Conservation (phyloP, 208 protist species). For the Blastocrithidia nonstop region DNA sequence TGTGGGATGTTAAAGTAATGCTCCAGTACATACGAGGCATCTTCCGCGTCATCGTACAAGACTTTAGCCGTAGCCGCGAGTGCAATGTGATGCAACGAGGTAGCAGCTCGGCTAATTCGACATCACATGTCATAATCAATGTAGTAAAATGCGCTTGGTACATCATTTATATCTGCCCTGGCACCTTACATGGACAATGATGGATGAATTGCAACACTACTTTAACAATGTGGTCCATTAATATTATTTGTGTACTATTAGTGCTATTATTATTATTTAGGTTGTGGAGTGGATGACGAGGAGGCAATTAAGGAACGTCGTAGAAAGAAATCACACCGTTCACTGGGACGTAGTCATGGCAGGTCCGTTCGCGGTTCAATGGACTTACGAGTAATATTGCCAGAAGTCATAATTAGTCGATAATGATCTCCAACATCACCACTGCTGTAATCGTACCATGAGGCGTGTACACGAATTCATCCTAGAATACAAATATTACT, state of each 20-base stretch:
- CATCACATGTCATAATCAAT: constrained; percentile 69
- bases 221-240: not conserved
- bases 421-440: constrained; percentile 45
- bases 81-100: constrained; percentile 45
- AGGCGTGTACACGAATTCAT: constrained; percentile 30
- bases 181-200: too few species aligned
- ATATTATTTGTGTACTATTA: not conserved
- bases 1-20: constrained; percentile 57
- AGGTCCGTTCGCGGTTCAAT: constrained; percentile 23
- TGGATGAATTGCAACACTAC: not conserved
- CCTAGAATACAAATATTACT: constrained; percentile 41
- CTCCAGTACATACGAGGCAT: constrained; percentile 34
- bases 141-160: constrained; percentile 50
- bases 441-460: constrained; percentile 24
- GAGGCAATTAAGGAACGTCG: constrained; percentile 27
- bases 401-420: constrained; percentile 19
- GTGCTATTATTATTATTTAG: constrained; percentile 5
- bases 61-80: constrained; percentile 46
- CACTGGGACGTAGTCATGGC: constrained; percentile 25
- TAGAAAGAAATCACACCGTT: constrained; percentile 39
- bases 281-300: constrained; percentile 12
- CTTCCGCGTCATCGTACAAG: constrained; percentile 23
- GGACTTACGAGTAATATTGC: constrained; percentile 25
- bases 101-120: constrained; percentile 33
- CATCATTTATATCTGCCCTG: constrained; percentile 15